These are phyloP conservation scores for Penicillium antarcticum DNA, from an alignment of 495 filamentous ascomycete species.

Conservation along the genomic window DNA sequence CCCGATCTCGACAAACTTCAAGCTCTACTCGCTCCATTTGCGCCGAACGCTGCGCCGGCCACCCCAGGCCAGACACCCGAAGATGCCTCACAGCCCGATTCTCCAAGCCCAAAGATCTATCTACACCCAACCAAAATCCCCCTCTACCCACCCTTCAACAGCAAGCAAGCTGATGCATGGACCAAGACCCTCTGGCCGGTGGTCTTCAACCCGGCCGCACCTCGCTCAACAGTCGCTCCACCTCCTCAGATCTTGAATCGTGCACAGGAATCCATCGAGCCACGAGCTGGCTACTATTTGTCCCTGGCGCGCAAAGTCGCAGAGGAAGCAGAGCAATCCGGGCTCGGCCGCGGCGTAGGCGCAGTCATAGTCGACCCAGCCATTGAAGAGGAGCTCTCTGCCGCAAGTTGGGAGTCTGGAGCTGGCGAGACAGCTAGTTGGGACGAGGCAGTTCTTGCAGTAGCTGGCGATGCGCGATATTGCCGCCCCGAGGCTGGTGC, in stretches of 20 bases:
- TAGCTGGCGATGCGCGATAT: constrained; percentile 78
- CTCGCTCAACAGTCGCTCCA: constrained; percentile 35
- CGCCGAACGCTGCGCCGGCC: constrained; percentile 10
- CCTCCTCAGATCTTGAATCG: constrained; percentile 58
- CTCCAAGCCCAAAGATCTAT: constrained; percentile 24
- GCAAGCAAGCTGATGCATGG: constrained; percentile 73
- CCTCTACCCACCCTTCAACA: constrained; percentile 67
- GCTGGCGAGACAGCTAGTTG: constrained; percentile 15
- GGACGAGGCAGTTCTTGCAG: constrained; percentile 55
- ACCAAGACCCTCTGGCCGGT: constrained; percentile 79
- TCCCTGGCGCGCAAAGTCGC: constrained; percentile 64
- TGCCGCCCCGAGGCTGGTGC: constrained; percentile 43
- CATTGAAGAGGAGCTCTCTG: constrained; percentile 28
- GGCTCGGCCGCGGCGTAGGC: constrained; percentile 67
- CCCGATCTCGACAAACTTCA: constrained; percentile 26
- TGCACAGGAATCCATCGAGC: constrained; percentile 54
- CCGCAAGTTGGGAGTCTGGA: constrained; percentile 22
- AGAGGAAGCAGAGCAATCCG: constrained; percentile 47
- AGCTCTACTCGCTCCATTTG: constrained; percentile 34
- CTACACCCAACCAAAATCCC: constrained; percentile 63
- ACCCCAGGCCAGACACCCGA: constrained; percentile 13
- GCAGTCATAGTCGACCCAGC: constrained; percentile 74
- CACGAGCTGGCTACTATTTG: constrained; percentile 55
- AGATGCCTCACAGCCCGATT: neutral
- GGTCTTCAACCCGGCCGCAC: constrained; percentile 77